A percentile compares a stretch with the other conserved stretches of the same genome.
Conservation (phyloP, 225 moss, liverwort and hornwort species). For the Takakia lepidozioides region DNA sequence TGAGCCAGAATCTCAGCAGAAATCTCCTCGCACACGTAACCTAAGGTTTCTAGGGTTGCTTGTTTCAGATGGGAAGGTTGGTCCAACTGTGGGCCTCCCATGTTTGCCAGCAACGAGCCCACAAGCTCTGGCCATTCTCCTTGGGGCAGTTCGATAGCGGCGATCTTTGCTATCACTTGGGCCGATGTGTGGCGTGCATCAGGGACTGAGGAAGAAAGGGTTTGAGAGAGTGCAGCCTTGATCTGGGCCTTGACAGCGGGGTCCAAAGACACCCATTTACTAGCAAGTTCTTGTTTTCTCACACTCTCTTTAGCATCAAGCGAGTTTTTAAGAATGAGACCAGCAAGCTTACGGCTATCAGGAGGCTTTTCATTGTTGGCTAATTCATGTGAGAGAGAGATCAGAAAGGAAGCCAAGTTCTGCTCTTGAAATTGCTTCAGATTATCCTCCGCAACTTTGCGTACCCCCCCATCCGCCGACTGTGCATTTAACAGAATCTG, state of each 20-base stretch:
- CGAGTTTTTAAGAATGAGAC: constrained; percentile 7
- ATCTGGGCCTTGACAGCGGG: neutral
- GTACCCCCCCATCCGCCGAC: constrained; percentile 5
- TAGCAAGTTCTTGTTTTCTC: neutral
- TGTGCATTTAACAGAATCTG: constrained; percentile 6
- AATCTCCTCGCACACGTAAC: neutral
- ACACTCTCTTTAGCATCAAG: constrained; percentile 2
- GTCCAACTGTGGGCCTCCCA: neutral
- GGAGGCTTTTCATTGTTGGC: constrained; percentile 3
- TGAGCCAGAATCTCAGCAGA: constrained; percentile 6
- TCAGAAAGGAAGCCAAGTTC: neutral
- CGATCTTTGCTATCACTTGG: constrained; percentile 7
- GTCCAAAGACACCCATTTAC: constrained; percentile 2
- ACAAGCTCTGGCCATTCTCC: constrained; percentile 8
- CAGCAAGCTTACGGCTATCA: constrained; percentile 5
- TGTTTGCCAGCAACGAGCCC: constrained; percentile 2
- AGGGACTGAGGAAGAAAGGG: neutral
- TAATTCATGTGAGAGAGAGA: constrained; percentile 1
- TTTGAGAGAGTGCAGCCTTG: constrained; percentile 3
- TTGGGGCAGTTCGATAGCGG: constrained; percentile 5
- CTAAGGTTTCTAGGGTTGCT: constrained; percentile 7
- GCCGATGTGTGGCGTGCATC: constrained; percentile 5
- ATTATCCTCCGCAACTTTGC: constrained; percentile 4
- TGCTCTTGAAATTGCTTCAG: constrained; percentile 8
- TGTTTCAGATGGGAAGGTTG: constrained; percentile 7